These are phyloP conservation scores for Myriosclerotinia scirpicola DNA, from an alignment of 2,329 filamentous ascomycete species.

Conservation along the genomic window DNA sequence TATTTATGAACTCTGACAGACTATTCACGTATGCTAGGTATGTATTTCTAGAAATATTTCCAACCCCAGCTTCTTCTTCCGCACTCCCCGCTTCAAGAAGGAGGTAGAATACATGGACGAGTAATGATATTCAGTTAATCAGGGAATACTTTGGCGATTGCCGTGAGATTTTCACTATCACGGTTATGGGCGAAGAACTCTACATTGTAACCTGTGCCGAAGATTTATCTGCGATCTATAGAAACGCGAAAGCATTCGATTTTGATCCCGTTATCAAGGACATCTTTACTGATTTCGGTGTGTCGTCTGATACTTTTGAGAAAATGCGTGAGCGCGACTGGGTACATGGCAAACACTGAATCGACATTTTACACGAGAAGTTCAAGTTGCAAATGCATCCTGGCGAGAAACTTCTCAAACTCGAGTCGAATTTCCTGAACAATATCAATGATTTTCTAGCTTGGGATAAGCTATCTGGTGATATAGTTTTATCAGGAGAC, in stretches of 20 bases:
- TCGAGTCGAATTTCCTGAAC: neutral
- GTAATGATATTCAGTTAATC: neutral
- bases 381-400: constrained; percentile 9
- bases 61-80: too few species aligned
- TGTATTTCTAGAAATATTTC: too few species aligned
- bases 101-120: too few species aligned
- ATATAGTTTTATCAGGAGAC: neutral
- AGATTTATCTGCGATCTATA: neutral
- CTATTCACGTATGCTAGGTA: too few species aligned
- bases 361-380: constrained; percentile 1
- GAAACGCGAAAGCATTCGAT: constrained; percentile 1
- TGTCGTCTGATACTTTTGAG: neutral
- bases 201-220: neutral
- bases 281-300: neutral
- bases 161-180: neutral
- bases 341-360: neutral
- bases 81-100: too few species aligned
- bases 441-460: neutral
- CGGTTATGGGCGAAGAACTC: neutral
- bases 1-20: too few species aligned
- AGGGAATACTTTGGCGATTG: neutral
- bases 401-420: neutral
- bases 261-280: neutral
- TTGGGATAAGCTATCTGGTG: neutral
- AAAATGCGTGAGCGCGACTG: neutral